A percentile compares a stretch with the other conserved stretches of the same genome.
These are phyloP conservation scores for Physcomitrium patens DNA, from an alignment of 225 moss, liverwort and hornwort species.

Conservation along the genomic window DNA sequence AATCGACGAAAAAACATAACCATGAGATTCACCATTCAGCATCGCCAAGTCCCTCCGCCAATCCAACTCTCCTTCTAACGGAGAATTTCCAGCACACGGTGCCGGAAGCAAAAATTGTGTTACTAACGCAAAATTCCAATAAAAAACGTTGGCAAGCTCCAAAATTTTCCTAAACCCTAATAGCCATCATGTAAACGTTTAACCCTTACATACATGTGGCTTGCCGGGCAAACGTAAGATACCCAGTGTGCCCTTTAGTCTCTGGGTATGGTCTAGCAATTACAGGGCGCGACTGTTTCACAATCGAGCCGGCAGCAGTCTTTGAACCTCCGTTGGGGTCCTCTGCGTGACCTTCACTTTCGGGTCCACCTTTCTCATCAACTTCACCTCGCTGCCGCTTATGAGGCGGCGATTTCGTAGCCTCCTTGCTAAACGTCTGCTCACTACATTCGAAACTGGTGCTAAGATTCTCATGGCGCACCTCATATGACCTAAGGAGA, in stretches of 20 bases:
- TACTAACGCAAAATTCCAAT: not conserved
- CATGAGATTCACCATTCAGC: too few relatives aligned
- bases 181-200: not conserved
- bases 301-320: slow-evolving; percentile 6
- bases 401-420: slow-evolving; percentile 56
- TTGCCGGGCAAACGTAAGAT: slow-evolving; percentile 86
- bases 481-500: slow-evolving; percentile 82
- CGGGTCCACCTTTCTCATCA: slow-evolving; percentile 12
- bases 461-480: slow-evolving; percentile 72
- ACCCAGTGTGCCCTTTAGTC: slow-evolving; percentile 97
- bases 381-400: slow-evolving; percentile 56
- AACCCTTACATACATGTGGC: slow-evolving; percentile 36
- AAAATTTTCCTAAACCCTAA: slow-evolving; percentile 4
- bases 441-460: slow-evolving; percentile 53
- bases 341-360: slow-evolving; percentile 27
- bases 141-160: too few relatives aligned
- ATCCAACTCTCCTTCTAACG: not conserved
- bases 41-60: too few relatives aligned
- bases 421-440: slow-evolving; percentile 23
- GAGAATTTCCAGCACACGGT: not conserved
- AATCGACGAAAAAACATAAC: too few relatives aligned
- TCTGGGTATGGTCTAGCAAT: slow-evolving; percentile 87
- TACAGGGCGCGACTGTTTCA: slow-evolving; percentile 55
- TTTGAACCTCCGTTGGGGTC: slow-evolving; percentile 26
- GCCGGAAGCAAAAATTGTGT: not conserved